Evolutionary conservation across 768 basidiomycete genomes (phyloP), one percentile per base, ranked within the genome.

Genomic region (Suillus fuscotomentosus): DNA sequence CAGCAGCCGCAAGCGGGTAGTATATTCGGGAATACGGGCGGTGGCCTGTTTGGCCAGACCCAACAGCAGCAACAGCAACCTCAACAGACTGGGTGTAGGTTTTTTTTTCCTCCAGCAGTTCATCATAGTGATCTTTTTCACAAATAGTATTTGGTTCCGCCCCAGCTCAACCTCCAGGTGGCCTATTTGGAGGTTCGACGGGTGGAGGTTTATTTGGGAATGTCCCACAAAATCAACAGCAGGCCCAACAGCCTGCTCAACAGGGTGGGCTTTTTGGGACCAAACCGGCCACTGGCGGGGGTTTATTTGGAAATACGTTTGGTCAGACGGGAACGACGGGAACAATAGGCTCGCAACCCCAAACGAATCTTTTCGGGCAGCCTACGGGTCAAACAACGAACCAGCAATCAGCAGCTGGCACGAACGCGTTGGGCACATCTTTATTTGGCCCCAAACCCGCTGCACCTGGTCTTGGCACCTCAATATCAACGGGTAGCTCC

Each of bases 371-470:
- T 15, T 90, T 90, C 64, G 88, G 88, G 36, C 81, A 76, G 62
- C 72, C 81, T 8, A 73, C 86, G 24, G 82, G 82, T 17, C 84
- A 87, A 70, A 72, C 70, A 50, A 60, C 73, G 34, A 69, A 63
- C 54, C 75, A 77, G 54, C 83, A 83, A 63, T 72, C 82, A 2
- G 67, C 76, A 13, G 69, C 69, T n/a, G 75, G 71, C 47, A 63
- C 70, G 5, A 59, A 69, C 24, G 54, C 69, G 8, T 84, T 87
- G 50, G 77, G 77, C 17, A 75, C 79, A 11, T 75, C 79, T 31
- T 61, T 91, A 24, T 88, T 88, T 66, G 81, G 81, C 27, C 74
- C 68, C 53, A 88, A 84, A 72, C 84, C 82, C 14, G 75, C 80
- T 41, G 82, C 84, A 9, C 82, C 86, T 39, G 68, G 78, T 15